Conservation (phyloP, 2,329 filamentous ascomycete genomes). For the Trichoderma cornu-damae region DNA sequence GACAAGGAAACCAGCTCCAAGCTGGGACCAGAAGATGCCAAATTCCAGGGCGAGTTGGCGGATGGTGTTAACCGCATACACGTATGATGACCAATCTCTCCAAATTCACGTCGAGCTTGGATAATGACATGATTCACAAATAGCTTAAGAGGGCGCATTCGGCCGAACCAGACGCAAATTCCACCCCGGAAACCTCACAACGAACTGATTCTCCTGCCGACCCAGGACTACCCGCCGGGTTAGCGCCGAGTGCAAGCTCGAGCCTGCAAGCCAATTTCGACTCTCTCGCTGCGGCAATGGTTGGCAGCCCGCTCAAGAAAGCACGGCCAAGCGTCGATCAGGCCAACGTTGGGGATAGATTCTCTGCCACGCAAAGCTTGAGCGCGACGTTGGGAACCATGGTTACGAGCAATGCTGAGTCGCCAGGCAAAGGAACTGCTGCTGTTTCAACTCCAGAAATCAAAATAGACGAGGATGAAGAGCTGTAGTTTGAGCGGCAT, state of each 20-base stretch:
- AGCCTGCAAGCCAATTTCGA: conserved; percentile 29
- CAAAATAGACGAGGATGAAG: conserved; percentile 37
- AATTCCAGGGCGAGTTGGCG: conserved; percentile 67
- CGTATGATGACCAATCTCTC: conserved; percentile 46
- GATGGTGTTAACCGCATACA: conserved; percentile 79
- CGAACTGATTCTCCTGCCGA: conserved; percentile 37
- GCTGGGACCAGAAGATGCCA: conserved; percentile 65
- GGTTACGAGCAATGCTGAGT: conserved; percentile 25
- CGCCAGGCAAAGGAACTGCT: conserved; percentile 23
- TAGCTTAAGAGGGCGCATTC: conserved; percentile 80
- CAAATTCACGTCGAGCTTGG: neutral
- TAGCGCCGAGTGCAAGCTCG: conserved; percentile 24
- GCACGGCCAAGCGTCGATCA: conserved; percentile 56
- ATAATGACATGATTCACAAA: conserved; percentile 18
- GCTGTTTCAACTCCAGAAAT: conserved; percentile 25
- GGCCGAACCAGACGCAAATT: conserved; percentile 55
- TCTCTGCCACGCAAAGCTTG: conserved; percentile 31
- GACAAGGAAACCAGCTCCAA: conserved; percentile 57
- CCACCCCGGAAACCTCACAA: conserved; percentile 32
- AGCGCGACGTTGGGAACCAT: conserved; percentile 34
- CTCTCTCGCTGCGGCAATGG: conserved; percentile 35
- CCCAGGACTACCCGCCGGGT: conserved; percentile 15
- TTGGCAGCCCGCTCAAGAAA: conserved; percentile 72
- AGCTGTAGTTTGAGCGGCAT: conserved; percentile 31
- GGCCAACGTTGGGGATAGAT: conserved; percentile 24